phyloP scores from a whole-genome alignment of 805 yeast species.

The Wickerhamiella cacticola region DNA sequence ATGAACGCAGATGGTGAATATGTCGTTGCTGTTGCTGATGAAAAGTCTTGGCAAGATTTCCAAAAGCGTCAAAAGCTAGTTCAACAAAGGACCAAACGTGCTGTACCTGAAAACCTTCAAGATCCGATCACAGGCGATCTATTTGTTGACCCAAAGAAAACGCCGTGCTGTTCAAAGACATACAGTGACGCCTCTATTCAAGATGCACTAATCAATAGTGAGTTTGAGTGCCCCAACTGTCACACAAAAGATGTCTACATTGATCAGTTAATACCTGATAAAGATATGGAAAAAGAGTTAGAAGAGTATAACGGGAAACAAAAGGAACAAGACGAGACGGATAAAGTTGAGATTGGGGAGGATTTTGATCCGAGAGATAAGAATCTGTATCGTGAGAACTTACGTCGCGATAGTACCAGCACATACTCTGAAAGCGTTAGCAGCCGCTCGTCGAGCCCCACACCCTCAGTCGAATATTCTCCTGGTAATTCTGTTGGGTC shows the following conservation, averaged over 20 bases:
- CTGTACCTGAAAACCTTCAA: constrained; percentile 43
- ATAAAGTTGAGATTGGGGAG: not conserved
- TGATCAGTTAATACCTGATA: constrained; percentile 56
- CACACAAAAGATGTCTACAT: constrained; percentile 57
- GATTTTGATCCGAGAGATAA: constrained; percentile 9
- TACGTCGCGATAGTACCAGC: constrained; percentile 7
- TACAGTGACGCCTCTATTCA: constrained; percentile 56
- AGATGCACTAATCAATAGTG: constrained; percentile 58
- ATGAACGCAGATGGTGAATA: constrained; percentile 91
- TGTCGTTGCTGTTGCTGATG: constrained; percentile 92
- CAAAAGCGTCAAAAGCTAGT: constrained; percentile 50
- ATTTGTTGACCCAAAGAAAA: constrained; percentile 58
- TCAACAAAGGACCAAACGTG: constrained; percentile 33
- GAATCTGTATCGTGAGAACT: not conserved
- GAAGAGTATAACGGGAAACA: constrained; percentile 20
- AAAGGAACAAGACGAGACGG: constrained; percentile 5
- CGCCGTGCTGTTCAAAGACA: constrained; percentile 62
- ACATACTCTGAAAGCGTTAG: constrained; percentile 9
- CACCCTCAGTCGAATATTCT: not conserved
- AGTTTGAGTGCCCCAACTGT: constrained; percentile 87
- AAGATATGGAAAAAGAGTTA: constrained; percentile 47
- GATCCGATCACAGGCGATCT: constrained; percentile 62
- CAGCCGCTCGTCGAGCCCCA: not conserved
- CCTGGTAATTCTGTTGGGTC: not conserved
- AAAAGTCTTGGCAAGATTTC: constrained; percentile 76